These are phyloP conservation scores for Blastobotrys aristatus DNA, from an alignment of 1,139 yeast species.

Conservation along the genomic window DNA sequence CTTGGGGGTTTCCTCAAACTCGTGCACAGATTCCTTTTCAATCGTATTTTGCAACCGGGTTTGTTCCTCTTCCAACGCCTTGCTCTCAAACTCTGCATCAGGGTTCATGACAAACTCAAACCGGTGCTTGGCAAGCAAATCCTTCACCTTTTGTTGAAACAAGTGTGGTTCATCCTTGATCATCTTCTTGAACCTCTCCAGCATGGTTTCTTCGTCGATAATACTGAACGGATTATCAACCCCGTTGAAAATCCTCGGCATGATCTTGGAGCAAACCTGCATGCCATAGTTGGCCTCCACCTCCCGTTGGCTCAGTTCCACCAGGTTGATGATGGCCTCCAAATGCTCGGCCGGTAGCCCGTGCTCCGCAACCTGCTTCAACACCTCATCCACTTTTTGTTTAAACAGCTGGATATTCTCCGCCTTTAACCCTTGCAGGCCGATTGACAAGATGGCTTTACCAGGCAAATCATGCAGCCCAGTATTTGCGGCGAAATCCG, in stretches of 20 bases:
- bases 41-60: conserved; percentile 41
- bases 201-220: conserved; percentile 58
- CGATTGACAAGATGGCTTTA: conserved; percentile 72
- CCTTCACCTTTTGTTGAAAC: conserved; percentile 51
- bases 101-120: conserved; percentile 80
- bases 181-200: conserved; percentile 57
- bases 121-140: conserved; percentile 49
- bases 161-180: conserved; percentile 49
- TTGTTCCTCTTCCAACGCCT: conserved; percentile 52
- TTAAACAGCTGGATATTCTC: conserved; percentile 45
- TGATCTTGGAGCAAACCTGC: conserved; percentile 63
- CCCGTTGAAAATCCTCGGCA: conserved; percentile 81
- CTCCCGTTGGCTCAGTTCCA: conserved; percentile 77
- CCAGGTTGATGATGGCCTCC: conserved; percentile 81
- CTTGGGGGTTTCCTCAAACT: conserved; percentile 58
- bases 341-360: conserved; percentile 59
- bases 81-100: conserved; percentile 46
- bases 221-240: conserved; percentile 69
- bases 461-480: conserved; percentile 86
- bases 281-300: conserved; percentile 91
- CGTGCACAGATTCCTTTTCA: conserved; percentile 45
- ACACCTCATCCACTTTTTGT: conserved; percentile 39
- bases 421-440: conserved; percentile 67
- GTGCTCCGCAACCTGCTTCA: conserved; percentile 32
- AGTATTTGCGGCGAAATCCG: conserved; percentile 82